These are phyloP conservation scores for Mollisia scopiformis DNA, from an alignment of 2,329 filamentous ascomycete genomes.

Conservation along the genomic window DNA sequence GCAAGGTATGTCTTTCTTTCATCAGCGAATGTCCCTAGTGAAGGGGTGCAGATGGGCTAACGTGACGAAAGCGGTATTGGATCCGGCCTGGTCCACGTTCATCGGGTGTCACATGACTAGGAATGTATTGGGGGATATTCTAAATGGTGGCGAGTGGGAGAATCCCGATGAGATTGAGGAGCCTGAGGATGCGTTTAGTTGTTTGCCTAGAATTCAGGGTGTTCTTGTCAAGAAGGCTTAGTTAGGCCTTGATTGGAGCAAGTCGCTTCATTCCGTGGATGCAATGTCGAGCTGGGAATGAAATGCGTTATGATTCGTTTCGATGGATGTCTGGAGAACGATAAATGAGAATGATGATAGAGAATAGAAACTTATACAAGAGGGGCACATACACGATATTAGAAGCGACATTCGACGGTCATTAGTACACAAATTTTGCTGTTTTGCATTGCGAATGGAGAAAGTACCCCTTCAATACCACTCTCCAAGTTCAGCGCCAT, in stretches of 20 bases:
- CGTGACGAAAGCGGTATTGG: conserved; percentile 32
- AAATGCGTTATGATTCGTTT: too few relatives aligned
- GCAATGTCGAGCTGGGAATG: neutral
- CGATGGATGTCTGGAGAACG: too few relatives aligned
- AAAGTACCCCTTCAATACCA: too few relatives aligned
- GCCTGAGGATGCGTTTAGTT: conserved; percentile 31
- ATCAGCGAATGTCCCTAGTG: conserved; percentile 5
- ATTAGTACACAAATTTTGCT: too few relatives aligned
- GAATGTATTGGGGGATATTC: conserved; percentile 33
- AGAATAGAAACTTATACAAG: too few relatives aligned
- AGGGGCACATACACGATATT: too few relatives aligned
- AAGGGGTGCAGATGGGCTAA: conserved; percentile 13
- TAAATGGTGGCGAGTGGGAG: conserved; percentile 39
- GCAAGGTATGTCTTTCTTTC: conserved; percentile 34
- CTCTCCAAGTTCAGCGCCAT: too few relatives aligned
- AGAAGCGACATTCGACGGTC: too few relatives aligned
- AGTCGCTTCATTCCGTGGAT: conserved; percentile 10
- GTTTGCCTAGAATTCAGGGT: conserved; percentile 38
- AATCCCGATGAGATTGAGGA: conserved; percentile 33
- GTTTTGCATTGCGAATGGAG: too few relatives aligned
- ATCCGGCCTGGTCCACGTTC: conserved; percentile 37
- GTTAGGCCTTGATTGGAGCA: conserved; percentile 4
- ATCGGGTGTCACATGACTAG: conserved; percentile 37
- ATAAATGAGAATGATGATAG: too few relatives aligned
- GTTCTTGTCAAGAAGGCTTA: conserved; percentile 36